Evolutionary conservation across 2,329 filamentous ascomycete species (phyloP), one percentile per base, ranked within the genome.

Genomic region (Exophiala aquamarina): DNA sequence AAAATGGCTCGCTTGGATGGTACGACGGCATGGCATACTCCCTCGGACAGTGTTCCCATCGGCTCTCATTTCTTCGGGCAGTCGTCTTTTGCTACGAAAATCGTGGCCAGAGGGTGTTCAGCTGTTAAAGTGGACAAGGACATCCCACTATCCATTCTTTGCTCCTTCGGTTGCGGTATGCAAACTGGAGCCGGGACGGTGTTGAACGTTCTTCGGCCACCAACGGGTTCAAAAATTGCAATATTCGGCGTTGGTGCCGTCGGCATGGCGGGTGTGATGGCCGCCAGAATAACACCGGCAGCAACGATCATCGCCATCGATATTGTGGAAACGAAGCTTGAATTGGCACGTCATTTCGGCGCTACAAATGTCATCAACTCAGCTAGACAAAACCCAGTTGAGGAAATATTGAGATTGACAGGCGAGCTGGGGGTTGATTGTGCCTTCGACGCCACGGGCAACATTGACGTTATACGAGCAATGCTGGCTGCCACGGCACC

Each of bases 281-380:
- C 57, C 1, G 60, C 62, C 2, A 64, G 58, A 28, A 44, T 62
- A 32, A 47, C 43, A 29, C 48, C 48, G 8, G 48, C 49, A 23
- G 39, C 40, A 36, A 44, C 38, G 19, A 47, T 77, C 36, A 68
- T 77, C 7, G 73, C 66, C 3, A 65, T 75, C 8, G 74, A 77
- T 52, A 58, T 75, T 5, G 62, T 73, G 13, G 59, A 66, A 10
- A 58, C 58, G 5, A 64, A 70, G 19, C 61, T 77, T 11, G 61
- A 65, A 15, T 50, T 76, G 10, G 73, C 74, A 0, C 65, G 56
- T 14, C 61, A 65, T 29, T 59, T 75, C 3, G 74, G 74, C 15
- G 74, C 74, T 2, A 74, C 70, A 6, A 51, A 68, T 23, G 59
- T 54, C 1, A 50, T 73, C 31, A 67, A 70, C 50, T 61, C 64